Base-by-base conservation (phyloP, 2,329 filamentous ascomycete genomes). In the Thielaviopsis ethacetica region DNA sequence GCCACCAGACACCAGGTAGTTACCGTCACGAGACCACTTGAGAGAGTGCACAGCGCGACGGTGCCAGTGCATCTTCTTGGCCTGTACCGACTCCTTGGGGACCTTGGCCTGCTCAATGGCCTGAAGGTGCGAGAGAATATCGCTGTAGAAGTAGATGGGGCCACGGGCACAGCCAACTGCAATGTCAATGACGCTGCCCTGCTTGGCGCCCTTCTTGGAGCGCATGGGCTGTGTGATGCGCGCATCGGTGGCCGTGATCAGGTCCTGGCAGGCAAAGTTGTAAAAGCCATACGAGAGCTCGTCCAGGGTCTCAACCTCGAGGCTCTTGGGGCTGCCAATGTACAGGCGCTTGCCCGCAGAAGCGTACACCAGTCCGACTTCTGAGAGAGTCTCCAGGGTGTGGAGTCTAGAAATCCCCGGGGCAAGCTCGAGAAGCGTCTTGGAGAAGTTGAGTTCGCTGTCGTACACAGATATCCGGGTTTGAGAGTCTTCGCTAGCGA, bases 21-120 rank as follows among this genome's bases (percentile, higher is more conserved):
- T 90, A 88, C 91, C 91, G 76, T 98, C 93, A 64, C 77, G 77
- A 15, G 93, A 96, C 87, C 91, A 97, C 70, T 93, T 95, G 60
- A 95, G 77, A 10, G 88, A 80, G 65, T 86, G 84, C 9, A 96
- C 90, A 54, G 85, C 81, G 65, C 84, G 83, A 65, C 90, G 81
- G 70, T 98, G 93, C 93, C 93, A 98, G 69, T 97, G 93, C 57
- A 91, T 76, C 63, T 85, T 86, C 59, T 84, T 82, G 38, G 76
- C 77, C 61, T 77, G 75, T 24, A 81, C 68, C 21, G 79, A 75
- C 49, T 80, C 70, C 64, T 74, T 72, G 66, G 72, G 69, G 56
- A 65, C 65, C 41, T 71, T 70, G 1, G 68, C 65, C 53, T 69
- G 71, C 2, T 70, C 69, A 34, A 73, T 68, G 53, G 68, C 69